A percentile compares a stretch with the other conserved stretches of the same genome.
Evolutionary conservation across 192 early-diverging fungal genomes (phyloP).

Genomic region (Coemansia aciculifera): DNA sequence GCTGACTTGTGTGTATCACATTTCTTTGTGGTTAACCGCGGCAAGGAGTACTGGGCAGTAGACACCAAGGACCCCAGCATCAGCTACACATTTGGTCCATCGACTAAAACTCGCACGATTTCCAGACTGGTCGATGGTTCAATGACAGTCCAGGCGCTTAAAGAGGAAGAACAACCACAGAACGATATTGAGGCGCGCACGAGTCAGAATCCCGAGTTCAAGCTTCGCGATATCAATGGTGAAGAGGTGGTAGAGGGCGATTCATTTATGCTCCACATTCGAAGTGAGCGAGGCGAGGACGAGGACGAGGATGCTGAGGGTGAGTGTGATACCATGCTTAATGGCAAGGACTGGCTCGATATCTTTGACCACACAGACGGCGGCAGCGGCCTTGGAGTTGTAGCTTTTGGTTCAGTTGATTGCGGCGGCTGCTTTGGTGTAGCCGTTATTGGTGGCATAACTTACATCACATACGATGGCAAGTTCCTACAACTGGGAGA

Average conservation of each 20-base stretch:
- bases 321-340: not conserved
- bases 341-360: not conserved
- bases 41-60: conserved; percentile 3
- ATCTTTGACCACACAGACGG: not conserved
- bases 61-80: not conserved
- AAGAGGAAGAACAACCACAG: not conserved
- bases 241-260: conserved; percentile 1
- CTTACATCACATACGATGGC: not conserved
- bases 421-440: not conserved
- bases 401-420: not conserved
- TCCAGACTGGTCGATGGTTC: conserved; percentile 1
- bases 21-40: conserved; percentile 4
- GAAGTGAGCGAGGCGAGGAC: not conserved
- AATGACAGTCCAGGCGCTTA: not conserved
- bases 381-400: not conserved
- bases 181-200: not conserved
- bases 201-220: not conserved
- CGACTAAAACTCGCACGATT: not conserved
- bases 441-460: not conserved
- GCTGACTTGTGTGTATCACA: not conserved
- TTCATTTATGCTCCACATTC: not conserved
- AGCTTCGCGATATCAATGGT: not conserved
- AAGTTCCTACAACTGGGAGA: not conserved
- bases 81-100: not conserved
- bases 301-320: not conserved